Percentiles rank a stretch among this genome's conserved stretches.
These are phyloP conservation scores for Sclerotinia glacialis DNA, from an alignment of 2,329 filamentous ascomycete species.

Conservation along the genomic window DNA sequence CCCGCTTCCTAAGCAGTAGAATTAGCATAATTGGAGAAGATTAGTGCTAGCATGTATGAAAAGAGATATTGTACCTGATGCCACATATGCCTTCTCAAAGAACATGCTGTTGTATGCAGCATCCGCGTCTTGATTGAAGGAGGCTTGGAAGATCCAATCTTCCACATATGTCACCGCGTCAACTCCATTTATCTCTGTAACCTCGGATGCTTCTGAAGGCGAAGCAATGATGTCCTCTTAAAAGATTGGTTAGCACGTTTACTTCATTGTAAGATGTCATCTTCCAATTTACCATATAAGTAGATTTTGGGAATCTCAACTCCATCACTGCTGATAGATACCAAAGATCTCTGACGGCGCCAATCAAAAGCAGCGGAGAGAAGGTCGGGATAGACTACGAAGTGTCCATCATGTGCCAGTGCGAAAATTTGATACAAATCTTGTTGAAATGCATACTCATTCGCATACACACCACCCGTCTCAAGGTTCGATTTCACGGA, in stretches of 20 bases:
- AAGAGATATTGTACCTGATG: slow-evolving; percentile 18
- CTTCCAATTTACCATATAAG: slow-evolving; percentile 43
- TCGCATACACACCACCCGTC: slow-evolving; percentile 43
- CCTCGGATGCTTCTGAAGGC: slow-evolving; percentile 46
- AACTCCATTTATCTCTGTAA: slow-evolving; percentile 56
- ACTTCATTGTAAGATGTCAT: not conserved
- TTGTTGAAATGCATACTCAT: slow-evolving; percentile 54
- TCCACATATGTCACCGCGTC: slow-evolving; percentile 50
- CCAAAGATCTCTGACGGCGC: slow-evolving; percentile 49
- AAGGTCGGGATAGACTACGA: slow-evolving; percentile 53
- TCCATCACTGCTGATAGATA: slow-evolving; percentile 62
- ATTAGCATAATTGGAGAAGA: not conserved
- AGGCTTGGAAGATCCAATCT: slow-evolving; percentile 43
- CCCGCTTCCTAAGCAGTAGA: not conserved
- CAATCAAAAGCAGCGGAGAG: slow-evolving; percentile 52
- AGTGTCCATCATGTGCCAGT: slow-evolving; percentile 63
- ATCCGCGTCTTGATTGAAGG: slow-evolving; percentile 43
- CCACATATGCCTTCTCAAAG: slow-evolving; percentile 39
- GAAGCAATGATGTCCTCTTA: slow-evolving; percentile 45
- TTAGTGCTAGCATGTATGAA: not conserved
- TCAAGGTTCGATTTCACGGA: slow-evolving; percentile 46
- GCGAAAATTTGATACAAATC: slow-evolving; percentile 54
- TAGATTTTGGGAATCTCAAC: slow-evolving; percentile 56
- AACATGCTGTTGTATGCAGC: slow-evolving; percentile 46
- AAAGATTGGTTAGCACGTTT: not conserved